phyloP scores from a whole-genome alignment of 345 rosid species.

The Linum usitatissimum region DNA sequence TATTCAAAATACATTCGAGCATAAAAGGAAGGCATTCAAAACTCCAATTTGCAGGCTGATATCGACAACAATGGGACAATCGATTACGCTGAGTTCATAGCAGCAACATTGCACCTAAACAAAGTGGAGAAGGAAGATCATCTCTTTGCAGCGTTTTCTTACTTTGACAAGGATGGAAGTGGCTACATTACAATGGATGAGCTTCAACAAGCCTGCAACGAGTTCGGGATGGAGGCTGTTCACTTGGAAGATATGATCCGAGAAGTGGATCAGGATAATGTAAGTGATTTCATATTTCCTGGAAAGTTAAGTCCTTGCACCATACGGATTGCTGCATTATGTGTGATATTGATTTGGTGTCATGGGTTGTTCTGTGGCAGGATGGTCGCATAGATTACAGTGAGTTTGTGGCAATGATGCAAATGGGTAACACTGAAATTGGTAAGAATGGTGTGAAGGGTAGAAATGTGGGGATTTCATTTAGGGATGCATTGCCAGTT shows the following conservation, averaged over 20 bases:
- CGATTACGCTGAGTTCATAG: conserved; percentile 66
- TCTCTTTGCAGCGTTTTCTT: conserved; percentile 52
- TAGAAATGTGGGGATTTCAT: conserved; percentile 22
- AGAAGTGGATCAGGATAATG: conserved; percentile 68
- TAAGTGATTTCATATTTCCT: conserved; percentile 21
- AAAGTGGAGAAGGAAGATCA: conserved; percentile 48
- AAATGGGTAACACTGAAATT: conserved; percentile 29
- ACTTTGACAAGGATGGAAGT: conserved; percentile 60
- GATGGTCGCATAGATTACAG: conserved; percentile 61
- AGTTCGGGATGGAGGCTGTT: conserved; percentile 43
- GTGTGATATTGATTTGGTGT: neutral
- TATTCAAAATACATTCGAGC: neutral
- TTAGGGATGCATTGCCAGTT: conserved; percentile 32
- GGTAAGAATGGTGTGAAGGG: conserved; percentile 19
- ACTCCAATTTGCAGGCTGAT: conserved; percentile 43
- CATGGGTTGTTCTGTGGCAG: conserved; percentile 17
- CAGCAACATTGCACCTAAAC: conserved; percentile 53
- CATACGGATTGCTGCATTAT: neutral
- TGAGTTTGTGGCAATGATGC: conserved; percentile 71
- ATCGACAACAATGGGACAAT: conserved; percentile 57
- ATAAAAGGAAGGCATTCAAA: neutral
- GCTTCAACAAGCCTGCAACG: conserved; percentile 59
- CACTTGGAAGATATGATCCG: conserved; percentile 42
- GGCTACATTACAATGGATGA: conserved; percentile 61
- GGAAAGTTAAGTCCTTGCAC: neutral